Percentiles rank a stretch among this genome's conserved stretches.
phyloP scores from a whole-genome alignment of 2,329 filamentous ascomycete species.

The Malbranchea zuffiana region DNA sequence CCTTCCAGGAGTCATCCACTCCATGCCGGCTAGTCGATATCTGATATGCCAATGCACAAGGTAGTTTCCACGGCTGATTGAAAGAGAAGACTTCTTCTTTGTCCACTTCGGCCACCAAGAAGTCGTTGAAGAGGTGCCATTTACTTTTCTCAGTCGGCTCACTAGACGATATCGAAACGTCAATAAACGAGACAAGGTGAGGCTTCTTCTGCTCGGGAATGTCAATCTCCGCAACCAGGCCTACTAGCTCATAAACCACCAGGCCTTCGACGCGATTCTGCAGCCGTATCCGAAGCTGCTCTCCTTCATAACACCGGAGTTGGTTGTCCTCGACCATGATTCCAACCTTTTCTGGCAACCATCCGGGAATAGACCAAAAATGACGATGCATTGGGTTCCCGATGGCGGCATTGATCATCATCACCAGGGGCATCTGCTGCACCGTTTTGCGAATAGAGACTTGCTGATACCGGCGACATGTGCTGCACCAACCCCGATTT shows the following conservation, averaged over 20 bases:
- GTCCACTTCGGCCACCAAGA: conserved; percentile 70
- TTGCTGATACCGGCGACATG: conserved; percentile 82
- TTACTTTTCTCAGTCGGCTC: conserved; percentile 49
- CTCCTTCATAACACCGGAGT: conserved; percentile 88
- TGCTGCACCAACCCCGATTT: conserved; percentile 84
- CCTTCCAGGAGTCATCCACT: conserved; percentile 79
- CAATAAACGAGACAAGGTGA: conserved; percentile 83
- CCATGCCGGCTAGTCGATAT: conserved; percentile 67
- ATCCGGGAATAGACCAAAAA: conserved; percentile 79
- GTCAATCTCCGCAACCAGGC: conserved; percentile 82
- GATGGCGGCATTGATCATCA: conserved; percentile 74
- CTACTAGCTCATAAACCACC: conserved; percentile 81
- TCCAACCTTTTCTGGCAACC: conserved; percentile 88
- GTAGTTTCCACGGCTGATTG: conserved; percentile 83
- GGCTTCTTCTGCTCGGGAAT: conserved; percentile 74
- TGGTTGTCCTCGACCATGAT: conserved; percentile 84
- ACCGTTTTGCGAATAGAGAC: conserved; percentile 77
- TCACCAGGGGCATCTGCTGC: conserved; percentile 67
- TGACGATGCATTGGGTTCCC: conserved; percentile 58
- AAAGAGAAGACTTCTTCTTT: conserved; percentile 80
- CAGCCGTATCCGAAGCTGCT: conserved; percentile 70
- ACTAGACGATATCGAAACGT: conserved; percentile 48
- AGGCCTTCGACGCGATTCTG: conserved; percentile 71
- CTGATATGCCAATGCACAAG: conserved; percentile 79
- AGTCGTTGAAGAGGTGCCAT: conserved; percentile 98